Evolutionary conservation across 176 grass and related monocot species (phyloP), one percentile per base, ranked within the genome.

Genomic region (Carex kokanica): DNA sequence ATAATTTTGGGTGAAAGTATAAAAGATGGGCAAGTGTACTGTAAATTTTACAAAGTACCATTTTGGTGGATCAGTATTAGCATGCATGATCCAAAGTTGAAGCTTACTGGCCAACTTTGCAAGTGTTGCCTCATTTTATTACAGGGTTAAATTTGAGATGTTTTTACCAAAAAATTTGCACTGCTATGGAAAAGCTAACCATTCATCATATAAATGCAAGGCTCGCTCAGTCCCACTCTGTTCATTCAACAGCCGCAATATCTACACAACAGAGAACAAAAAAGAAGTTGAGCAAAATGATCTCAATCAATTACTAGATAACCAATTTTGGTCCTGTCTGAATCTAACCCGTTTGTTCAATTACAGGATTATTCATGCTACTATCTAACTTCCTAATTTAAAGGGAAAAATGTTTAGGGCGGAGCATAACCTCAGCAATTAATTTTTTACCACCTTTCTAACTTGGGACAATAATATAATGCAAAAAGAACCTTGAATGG

Each of bases 171-270:
- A 34, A 74, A 29, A 60, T 32, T 52, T 59, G 53, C 67, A 64
- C 3, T 14, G 41, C 12, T 2, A 43, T 73, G n/a, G 54, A 24
- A 66, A 87, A 87, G 80, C 90, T 93, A 24, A 98, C 95, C 95
- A 98, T 53, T 98, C 95, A 78, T 98, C 95, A 21, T 74, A 91
- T 63, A 98, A 72, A 93, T 90, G 53, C 74, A 93, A 75, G 3
- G 77, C 83, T 81, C 83, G 80, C 82, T 98, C 95, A 84, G 85
- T 89, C 45, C 89, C 92, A 4, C 68, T 60, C 59, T 91, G 92
- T 78, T 98, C 95, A 81, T 95, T 98, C 79, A 98, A 83, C 36
- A 98, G 74, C 14, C 95, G 92, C 40, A 98, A 83, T 85, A 95
- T 78, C 95, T 98, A 78, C 51, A 54, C 65, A 40, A 45, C 9